phyloP scores from a whole-genome alignment of 345 rosid species.

The Citrus trifoliata region DNA sequence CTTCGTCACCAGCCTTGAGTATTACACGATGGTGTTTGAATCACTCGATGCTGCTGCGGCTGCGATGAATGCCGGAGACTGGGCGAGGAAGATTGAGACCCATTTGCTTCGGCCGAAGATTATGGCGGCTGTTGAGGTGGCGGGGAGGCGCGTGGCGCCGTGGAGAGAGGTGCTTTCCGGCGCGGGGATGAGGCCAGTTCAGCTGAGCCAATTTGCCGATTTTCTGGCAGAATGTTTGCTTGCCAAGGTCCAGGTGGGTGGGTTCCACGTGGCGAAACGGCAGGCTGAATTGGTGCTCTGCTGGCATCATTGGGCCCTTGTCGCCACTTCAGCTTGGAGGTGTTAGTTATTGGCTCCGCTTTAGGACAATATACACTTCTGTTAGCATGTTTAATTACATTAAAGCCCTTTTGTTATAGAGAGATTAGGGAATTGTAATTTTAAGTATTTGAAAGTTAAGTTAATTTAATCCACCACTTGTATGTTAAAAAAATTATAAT shows the following conservation, averaged over 20 bases:
- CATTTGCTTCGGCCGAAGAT: slow-evolving; percentile 59
- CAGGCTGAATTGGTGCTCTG: slow-evolving; percentile 88
- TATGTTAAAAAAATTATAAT: too few relatives aligned
- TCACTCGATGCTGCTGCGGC: slow-evolving; percentile 67
- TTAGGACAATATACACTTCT: too few relatives aligned
- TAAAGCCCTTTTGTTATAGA: too few relatives aligned
- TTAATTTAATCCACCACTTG: rapidly evolving
- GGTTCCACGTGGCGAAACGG: slow-evolving; percentile 88
- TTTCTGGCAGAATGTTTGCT: slow-evolving; percentile 74
- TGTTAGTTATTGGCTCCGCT: slow-evolving; percentile 26
- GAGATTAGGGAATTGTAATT: neutral
- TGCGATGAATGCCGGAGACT: slow-evolving; percentile 50
- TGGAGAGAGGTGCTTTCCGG: slow-evolving; percentile 75
- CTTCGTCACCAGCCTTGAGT: slow-evolving; percentile 63
- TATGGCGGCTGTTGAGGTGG: slow-evolving; percentile 49
- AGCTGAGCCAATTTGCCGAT: slow-evolving; percentile 84
- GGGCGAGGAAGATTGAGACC: slow-evolving; percentile 69
- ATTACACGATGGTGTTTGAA: slow-evolving; percentile 72
- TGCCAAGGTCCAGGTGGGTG: slow-evolving; percentile 70
- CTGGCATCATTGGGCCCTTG: slow-evolving; percentile 77
- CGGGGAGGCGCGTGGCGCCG: slow-evolving; percentile 42
- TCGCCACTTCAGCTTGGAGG: slow-evolving; percentile 93
- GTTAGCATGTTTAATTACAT: neutral
- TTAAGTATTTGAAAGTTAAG: neutral
- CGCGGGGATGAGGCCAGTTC: slow-evolving; percentile 78